A percentile compares a stretch with the other conserved stretches of the same genome.
phyloP scores from a whole-genome alignment of 148 eudicot genomes.

The Spergularia bocconei region DNA sequence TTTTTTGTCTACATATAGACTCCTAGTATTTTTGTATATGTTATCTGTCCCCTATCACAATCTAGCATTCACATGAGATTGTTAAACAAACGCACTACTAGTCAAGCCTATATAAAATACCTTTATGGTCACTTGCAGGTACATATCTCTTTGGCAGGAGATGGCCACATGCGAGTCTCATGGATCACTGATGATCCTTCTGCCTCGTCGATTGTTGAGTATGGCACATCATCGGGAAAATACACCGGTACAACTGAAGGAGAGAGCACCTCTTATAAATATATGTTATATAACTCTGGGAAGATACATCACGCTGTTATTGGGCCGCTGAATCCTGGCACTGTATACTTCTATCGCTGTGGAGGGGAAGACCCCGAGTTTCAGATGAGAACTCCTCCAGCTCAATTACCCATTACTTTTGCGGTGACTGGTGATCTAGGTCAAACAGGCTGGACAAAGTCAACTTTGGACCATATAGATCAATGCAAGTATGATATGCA shows the following conservation, averaged over 20 bases:
- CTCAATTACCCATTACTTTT: constrained; percentile 76
- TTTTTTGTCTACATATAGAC: no score
- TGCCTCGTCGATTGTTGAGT: constrained; percentile 73
- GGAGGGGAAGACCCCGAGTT: constrained; percentile 83
- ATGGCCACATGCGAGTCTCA: constrained; percentile 75
- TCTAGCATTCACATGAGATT: not conserved
- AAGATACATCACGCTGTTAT: constrained; percentile 87
- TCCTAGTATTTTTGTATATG: no score
- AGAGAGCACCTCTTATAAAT: constrained; percentile 69
- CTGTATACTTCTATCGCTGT: constrained; percentile 75
- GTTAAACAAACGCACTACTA: not conserved
- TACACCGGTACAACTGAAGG: constrained; percentile 61
- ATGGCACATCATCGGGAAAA: constrained; percentile 69
- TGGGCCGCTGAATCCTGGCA: constrained; percentile 68
- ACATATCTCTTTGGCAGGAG: constrained; percentile 89
- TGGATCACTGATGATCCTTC: constrained; percentile 73
- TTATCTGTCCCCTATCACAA: no score
- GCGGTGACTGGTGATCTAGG: constrained; percentile 96
- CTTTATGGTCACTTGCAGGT: constrained; percentile 52
- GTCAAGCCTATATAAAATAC: not conserved
- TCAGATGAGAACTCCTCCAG: constrained; percentile 80
- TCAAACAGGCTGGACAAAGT: constrained; percentile 92
- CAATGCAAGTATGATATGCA: constrained; percentile 78
- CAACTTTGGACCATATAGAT: constrained; percentile 80
- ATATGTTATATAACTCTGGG: constrained; percentile 71